These are phyloP conservation scores for Sextonia rubra DNA, from an alignment of 164 flowering plant genomes.

Conservation along the genomic window DNA sequence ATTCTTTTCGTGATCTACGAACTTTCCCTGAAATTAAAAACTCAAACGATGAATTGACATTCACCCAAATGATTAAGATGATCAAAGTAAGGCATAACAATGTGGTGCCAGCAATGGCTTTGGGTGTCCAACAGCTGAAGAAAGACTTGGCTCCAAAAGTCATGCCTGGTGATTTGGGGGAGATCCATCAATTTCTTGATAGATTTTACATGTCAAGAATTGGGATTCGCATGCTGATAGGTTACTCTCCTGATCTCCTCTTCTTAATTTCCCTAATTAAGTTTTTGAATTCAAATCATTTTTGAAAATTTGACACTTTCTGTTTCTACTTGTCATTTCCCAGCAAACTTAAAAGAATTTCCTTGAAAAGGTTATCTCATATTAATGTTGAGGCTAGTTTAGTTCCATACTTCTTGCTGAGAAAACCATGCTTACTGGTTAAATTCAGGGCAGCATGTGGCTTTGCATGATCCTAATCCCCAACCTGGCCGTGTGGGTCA, in stretches of 20 bases:
- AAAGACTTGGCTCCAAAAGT: slow-evolving; percentile 53
- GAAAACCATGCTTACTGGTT: slow-evolving; percentile 13
- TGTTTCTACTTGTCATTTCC: not conserved
- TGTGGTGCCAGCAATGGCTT: slow-evolving; percentile 93
- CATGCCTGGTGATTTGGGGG: slow-evolving; percentile 46
- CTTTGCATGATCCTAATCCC: slow-evolving; percentile 84
- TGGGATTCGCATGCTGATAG: slow-evolving; percentile 97
- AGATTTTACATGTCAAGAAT: slow-evolving; percentile 97
- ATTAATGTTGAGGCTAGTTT: not conserved
- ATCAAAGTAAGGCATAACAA: slow-evolving; percentile 93
- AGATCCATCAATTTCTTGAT: slow-evolving; percentile 86
- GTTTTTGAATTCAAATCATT: not conserved
- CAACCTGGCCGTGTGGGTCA: slow-evolving; percentile 76
- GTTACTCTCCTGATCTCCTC: slow-evolving; percentile 30
- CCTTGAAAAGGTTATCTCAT: not conserved
- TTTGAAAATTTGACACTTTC: not conserved
- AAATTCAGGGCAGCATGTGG: slow-evolving; percentile 92
- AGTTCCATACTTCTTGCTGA: slow-evolving; percentile 1
- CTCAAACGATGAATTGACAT: slow-evolving; percentile 61
- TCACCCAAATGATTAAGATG: slow-evolving; percentile 89
- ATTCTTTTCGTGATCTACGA: slow-evolving; percentile 84
- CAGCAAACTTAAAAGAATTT: not conserved
- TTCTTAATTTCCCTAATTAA: not conserved
- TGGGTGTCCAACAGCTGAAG: slow-evolving; percentile 93
- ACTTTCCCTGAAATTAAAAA: slow-evolving; percentile 71